Evolutionary conservation across 148 eudicot species (phyloP).

Genomic region (Amaranthus cruentus): DNA sequence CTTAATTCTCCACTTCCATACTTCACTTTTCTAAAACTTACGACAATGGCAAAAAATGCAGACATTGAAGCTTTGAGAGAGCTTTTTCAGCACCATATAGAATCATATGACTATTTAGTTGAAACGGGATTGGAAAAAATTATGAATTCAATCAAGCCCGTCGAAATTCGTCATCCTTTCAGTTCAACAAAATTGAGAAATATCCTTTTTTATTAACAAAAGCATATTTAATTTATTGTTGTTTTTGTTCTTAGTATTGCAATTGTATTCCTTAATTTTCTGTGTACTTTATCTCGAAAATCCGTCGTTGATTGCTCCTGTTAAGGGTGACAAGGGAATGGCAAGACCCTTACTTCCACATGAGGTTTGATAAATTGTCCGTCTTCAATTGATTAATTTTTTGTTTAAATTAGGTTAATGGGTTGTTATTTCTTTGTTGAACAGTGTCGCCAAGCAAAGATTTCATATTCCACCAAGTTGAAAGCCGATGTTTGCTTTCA

Average conservation of each 20-base stretch:
- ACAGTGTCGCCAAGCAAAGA: conserved; percentile 95
- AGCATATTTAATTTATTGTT: neutral
- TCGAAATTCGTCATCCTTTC: conserved; percentile 42
- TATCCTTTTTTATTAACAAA: conserved; percentile 54
- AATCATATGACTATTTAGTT: conserved; percentile 62
- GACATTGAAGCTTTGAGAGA: conserved; percentile 45
- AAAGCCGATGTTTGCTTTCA: conserved; percentile 53
- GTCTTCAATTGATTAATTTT: neutral
- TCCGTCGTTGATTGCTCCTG: conserved; percentile 47
- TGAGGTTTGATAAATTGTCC: conserved; percentile 38
- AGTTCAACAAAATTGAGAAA: conserved; percentile 47
- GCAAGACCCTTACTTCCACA: conserved; percentile 45
- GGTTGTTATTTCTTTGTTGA: conserved; percentile 3
- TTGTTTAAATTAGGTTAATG: neutral
- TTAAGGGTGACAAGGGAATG: conserved; percentile 38
- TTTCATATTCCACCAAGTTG: conserved; percentile 65
- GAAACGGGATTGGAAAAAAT: conserved; percentile 44
- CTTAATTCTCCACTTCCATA: neutral
- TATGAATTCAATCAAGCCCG: conserved; percentile 45
- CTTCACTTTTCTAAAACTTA: neutral
- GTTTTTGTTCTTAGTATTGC: neutral
- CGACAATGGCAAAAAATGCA: conserved; percentile 14
- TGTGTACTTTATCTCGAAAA: conserved; percentile 54
- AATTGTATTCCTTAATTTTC: conserved; percentile 56
- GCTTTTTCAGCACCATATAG: conserved; percentile 70